Conservation (phyloP, 1,284 basidiomycete species). For the Trichosporon inkin region DNA sequence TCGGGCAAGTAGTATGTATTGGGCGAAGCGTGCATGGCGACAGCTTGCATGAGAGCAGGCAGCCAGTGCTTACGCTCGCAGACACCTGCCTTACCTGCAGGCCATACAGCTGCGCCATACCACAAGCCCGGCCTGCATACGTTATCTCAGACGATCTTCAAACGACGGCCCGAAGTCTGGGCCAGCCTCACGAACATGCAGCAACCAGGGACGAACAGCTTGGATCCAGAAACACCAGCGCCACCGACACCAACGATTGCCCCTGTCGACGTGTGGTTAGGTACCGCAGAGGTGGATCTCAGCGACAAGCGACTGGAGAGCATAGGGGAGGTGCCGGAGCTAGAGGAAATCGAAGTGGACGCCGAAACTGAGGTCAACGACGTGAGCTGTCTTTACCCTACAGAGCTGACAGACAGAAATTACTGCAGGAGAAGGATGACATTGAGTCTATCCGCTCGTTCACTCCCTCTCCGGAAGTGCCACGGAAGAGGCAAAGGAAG, state of each 20-base stretch:
- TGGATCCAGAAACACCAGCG: not conserved
- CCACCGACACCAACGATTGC: not conserved
- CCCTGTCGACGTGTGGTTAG: not conserved
- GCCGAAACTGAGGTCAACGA: not conserved
- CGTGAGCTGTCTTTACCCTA: not conserved
- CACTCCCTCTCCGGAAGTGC: not conserved
- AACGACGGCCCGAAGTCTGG: not conserved
- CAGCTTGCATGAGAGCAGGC: no score
- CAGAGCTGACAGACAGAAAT: not conserved
- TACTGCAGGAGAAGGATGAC: not conserved
- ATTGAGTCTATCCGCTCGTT: not conserved
- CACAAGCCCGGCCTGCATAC: not conserved
- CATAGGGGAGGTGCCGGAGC: not conserved
- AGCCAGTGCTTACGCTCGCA: not conserved
- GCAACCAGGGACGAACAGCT: not conserved
- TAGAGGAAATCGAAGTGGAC: slow-evolving; percentile 1
- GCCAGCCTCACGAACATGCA: not conserved
- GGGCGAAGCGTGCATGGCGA: not conserved
- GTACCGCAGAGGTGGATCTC: not conserved
- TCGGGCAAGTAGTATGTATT: not conserved
- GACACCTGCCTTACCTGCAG: not conserved
- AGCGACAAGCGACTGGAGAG: not conserved
- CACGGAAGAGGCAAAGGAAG: not conserved
- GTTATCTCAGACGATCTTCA: not conserved
- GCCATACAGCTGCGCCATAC: not conserved